A percentile compares a stretch with the other conserved stretches of the same genome.
Evolutionary conservation across 495 filamentous ascomycete genomes (phyloP).

Genomic region (Friedmanniomyces simplex): DNA sequence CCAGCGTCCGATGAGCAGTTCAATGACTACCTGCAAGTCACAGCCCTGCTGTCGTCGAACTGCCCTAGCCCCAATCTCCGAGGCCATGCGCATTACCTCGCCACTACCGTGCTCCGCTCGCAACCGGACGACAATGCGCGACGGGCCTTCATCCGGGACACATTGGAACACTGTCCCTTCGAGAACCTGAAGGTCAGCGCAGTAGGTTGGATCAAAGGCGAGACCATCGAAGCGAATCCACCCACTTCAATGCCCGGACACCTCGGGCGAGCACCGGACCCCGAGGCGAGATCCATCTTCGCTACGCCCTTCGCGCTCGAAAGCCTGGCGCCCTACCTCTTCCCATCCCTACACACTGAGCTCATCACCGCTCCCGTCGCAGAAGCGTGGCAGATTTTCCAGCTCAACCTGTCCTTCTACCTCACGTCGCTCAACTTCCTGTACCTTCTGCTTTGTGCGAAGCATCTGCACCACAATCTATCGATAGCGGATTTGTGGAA

Average conservation of each 20-base stretch:
- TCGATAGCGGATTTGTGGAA: slow-evolving; percentile 39
- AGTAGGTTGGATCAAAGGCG: slow-evolving; percentile 78
- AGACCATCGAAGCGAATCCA: slow-evolving; percentile 50
- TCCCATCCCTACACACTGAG: slow-evolving; percentile 32
- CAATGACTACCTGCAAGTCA: slow-evolving; percentile 42
- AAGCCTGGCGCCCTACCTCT: slow-evolving; percentile 40
- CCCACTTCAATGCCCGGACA: slow-evolving; percentile 20
- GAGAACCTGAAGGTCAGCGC: slow-evolving; percentile 70
- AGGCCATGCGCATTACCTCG: slow-evolving; percentile 64
- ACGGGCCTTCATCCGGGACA: slow-evolving; percentile 65
- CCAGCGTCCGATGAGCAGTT: slow-evolving; percentile 32
- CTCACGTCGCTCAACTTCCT: slow-evolving; percentile 45
- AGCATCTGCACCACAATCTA: slow-evolving; percentile 39
- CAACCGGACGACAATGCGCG: slow-evolving; percentile 62
- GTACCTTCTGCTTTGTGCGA: slow-evolving; percentile 39
- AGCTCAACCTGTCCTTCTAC: slow-evolving; percentile 36
- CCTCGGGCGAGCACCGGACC: slow-evolving; percentile 13
- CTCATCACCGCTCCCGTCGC: slow-evolving; percentile 23
- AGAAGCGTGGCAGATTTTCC: slow-evolving; percentile 34
- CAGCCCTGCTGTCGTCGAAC: slow-evolving; percentile 56
- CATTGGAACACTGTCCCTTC: slow-evolving; percentile 70
- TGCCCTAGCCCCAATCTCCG: slow-evolving; percentile 55
- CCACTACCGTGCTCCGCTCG: slow-evolving; percentile 59
- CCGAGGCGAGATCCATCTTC: slow-evolving; percentile 42
- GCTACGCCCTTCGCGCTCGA: slow-evolving; percentile 40